phyloP scores from a whole-genome alignment of 257 asterid genomes.

The Paraleonurus japonicus region DNA sequence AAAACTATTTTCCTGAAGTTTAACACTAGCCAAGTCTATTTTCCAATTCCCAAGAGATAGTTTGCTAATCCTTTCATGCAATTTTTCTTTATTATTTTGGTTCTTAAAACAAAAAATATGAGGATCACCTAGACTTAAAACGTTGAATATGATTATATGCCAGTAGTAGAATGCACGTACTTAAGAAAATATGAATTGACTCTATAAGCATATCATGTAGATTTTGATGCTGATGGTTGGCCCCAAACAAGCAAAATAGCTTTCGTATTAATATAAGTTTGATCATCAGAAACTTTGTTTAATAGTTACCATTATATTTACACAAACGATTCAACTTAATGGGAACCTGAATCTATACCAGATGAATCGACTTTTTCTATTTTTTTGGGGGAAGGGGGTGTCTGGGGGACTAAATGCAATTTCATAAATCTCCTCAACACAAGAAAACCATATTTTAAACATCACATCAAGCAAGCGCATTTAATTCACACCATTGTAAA shows the following conservation, averaged over 20 bases:
- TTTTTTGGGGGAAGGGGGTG: too few species aligned
- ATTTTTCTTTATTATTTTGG: not conserved
- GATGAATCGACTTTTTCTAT: not conserved
- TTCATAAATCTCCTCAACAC: not conserved
- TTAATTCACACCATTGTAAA: not conserved
- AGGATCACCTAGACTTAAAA: not conserved
- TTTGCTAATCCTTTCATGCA: not conserved
- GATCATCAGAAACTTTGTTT: not conserved
- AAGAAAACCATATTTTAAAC: not conserved
- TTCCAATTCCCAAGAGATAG: not conserved
- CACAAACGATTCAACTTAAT: not conserved
- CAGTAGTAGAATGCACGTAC: not conserved
- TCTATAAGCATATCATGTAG: not conserved
- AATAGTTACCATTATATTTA: not conserved
- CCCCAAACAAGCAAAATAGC: not conserved
- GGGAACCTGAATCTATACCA: not conserved
- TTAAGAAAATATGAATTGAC: not conserved
- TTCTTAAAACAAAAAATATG: not conserved
- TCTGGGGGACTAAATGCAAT: not conserved
- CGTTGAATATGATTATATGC: not conserved
- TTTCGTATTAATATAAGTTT: not conserved
- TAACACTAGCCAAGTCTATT: not conserved
- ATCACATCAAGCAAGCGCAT: not conserved
- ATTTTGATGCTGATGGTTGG: not conserved
- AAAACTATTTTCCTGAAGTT: too few species aligned